Conservation (phyloP, 306 rosid species). For the Castanea sativa region DNA sequence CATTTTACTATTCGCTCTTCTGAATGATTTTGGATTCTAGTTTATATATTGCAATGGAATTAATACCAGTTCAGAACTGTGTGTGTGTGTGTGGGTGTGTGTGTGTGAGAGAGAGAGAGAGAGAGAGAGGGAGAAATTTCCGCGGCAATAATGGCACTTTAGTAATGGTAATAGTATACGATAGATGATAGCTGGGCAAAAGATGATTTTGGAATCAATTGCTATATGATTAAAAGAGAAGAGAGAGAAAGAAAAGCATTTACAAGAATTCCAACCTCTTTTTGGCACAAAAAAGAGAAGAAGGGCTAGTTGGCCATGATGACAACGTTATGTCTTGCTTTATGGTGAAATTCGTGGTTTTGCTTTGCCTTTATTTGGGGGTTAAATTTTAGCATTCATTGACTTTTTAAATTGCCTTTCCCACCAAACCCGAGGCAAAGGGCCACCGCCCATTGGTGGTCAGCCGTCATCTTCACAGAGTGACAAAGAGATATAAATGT, state of each 20-base stretch:
- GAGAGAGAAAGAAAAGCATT: slow-evolving; percentile 20
- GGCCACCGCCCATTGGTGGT: slow-evolving; percentile 4
- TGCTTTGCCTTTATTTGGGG: slow-evolving; percentile 21
- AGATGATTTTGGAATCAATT: slow-evolving; percentile 80
- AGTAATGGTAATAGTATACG: no score
- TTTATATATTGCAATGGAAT: no score
- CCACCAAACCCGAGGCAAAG: not conserved
- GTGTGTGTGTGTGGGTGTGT: no score
- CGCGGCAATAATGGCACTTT: slow-evolving; percentile 21
- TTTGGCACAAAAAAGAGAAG: slow-evolving; percentile 33
- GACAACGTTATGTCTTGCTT: slow-evolving; percentile 9
- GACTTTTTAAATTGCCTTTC: not conserved
- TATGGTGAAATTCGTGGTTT: slow-evolving; percentile 10
- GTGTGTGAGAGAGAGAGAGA: not conserved
- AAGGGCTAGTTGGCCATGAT: slow-evolving; percentile 15
- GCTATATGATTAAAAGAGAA: slow-evolving; percentile 61
- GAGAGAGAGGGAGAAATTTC: slow-evolving; percentile 19
- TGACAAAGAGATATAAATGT: not conserved
- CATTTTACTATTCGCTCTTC: no score
- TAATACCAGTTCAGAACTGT: no score
- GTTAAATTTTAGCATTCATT: slow-evolving; percentile 9
- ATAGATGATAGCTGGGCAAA: slow-evolving; percentile 18
- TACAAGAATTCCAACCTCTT: slow-evolving; percentile 39
- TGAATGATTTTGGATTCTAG: no score
- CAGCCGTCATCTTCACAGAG: not conserved